Percentiles rank a stretch among this genome's conserved stretches.
Conservation (phyloP, 148 eudicot species). For the Beta vulgaris region DNA sequence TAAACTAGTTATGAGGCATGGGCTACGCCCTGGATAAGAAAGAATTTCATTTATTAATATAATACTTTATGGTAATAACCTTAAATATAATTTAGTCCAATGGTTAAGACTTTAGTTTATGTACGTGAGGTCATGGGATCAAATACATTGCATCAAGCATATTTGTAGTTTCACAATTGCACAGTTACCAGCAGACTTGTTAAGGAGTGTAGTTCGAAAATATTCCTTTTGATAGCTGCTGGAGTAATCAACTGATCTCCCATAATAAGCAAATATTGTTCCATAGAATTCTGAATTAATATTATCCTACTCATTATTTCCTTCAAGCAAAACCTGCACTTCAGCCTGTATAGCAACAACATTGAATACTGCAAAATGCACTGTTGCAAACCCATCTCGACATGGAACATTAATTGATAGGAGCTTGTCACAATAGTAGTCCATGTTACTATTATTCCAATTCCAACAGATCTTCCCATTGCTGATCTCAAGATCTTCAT, state of each 20-base stretch:
- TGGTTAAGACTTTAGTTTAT: too few relatives aligned
- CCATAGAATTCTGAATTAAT: not conserved
- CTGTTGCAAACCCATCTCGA: not conserved
- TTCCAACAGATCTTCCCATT: not conserved
- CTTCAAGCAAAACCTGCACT: not conserved
- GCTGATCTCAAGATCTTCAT: not conserved
- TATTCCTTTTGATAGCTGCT: not conserved
- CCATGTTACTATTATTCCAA: not conserved
- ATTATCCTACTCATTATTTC: not conserved
- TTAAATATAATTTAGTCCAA: too few relatives aligned
- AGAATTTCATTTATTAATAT: too few relatives aligned
- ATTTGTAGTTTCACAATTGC: too few relatives aligned
- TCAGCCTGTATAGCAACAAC: not conserved
- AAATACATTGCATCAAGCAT: not conserved
- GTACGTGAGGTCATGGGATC: not conserved
- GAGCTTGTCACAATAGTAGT: too few relatives aligned
- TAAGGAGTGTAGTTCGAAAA: not conserved
- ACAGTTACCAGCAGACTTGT: not conserved
- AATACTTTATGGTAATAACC: too few relatives aligned
- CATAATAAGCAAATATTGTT: not conserved
- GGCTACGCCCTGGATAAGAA: too few relatives aligned
- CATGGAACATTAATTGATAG: not conserved
- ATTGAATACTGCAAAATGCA: not conserved
- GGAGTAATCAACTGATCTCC: not conserved
- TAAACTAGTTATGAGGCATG: too few relatives aligned